Conservation (phyloP, 208 protist species). For the Herpetomonas samuelpessoai region DNA sequence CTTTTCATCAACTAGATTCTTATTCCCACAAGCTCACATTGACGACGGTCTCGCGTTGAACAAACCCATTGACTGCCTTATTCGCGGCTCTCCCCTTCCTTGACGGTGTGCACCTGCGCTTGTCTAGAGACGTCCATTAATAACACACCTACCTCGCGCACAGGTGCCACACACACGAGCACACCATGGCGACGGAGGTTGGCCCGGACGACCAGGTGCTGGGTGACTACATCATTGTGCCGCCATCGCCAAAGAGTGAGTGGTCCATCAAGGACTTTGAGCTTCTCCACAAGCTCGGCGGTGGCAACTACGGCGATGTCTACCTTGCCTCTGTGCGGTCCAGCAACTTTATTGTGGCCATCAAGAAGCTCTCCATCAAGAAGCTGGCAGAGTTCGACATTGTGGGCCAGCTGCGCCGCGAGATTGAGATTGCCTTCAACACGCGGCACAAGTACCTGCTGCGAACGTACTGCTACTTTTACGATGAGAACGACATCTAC, state of each 20-base stretch:
- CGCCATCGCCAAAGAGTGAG: slow-evolving; percentile 52
- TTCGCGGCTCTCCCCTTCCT: too few species aligned
- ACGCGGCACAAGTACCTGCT: slow-evolving; percentile 98
- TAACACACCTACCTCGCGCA: too few species aligned
- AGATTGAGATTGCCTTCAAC: slow-evolving; percentile 99
- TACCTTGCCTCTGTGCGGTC: slow-evolving; percentile 97
- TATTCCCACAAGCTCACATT: too few species aligned
- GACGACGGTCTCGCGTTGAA: too few species aligned
- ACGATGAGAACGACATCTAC: slow-evolving; percentile 97
- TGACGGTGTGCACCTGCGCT: too few species aligned
- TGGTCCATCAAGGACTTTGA: slow-evolving; percentile 95
- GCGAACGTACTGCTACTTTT: slow-evolving; percentile 98
- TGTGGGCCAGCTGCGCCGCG: slow-evolving; percentile 96
- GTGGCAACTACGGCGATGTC: slow-evolving; percentile 98
- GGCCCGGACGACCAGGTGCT: slow-evolving; percentile 52
- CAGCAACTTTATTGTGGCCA: slow-evolving; percentile 97
- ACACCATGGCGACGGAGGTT: slow-evolving; percentile 45
- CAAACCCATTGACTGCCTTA: too few species aligned
- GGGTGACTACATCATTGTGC: slow-evolving; percentile 68
- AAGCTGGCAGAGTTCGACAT: slow-evolving; percentile 95
- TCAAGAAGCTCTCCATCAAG: slow-evolving; percentile 96
- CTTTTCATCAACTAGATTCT: too few species aligned
- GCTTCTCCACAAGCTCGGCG: slow-evolving; percentile 92
- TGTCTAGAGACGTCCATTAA: too few species aligned
- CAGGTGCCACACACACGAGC: not conserved